These are phyloP conservation scores for Arthroderma uncinatum DNA, from an alignment of 2,329 filamentous ascomycete species.

Conservation along the genomic window DNA sequence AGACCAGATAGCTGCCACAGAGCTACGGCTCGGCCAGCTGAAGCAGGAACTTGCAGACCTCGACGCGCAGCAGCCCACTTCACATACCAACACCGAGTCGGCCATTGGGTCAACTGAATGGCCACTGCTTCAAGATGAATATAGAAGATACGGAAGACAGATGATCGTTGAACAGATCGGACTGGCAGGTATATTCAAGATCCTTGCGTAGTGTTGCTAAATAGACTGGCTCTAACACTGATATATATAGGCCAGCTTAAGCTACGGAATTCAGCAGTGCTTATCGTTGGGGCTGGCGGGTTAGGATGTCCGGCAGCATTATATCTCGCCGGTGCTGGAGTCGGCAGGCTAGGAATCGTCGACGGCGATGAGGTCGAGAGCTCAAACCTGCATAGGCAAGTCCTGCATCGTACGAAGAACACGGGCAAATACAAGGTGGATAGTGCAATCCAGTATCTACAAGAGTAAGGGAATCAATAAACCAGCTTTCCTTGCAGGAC, in stretches of 20 bases:
- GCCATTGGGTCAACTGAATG: slow-evolving; percentile 38
- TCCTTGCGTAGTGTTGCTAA: too few species aligned
- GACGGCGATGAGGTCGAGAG: slow-evolving; percentile 81
- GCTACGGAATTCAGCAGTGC: slow-evolving; percentile 57
- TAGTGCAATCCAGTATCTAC: slow-evolving; percentile 55
- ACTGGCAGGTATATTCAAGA: slow-evolving; percentile 47
- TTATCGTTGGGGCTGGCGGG: slow-evolving; percentile 79
- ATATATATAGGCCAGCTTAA: slow-evolving; percentile 55
- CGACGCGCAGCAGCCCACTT: not conserved
- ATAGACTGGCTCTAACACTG: not conserved
- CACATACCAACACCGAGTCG: not conserved
- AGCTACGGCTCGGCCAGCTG: slow-evolving; percentile 26
- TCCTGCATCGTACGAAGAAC: slow-evolving; percentile 61
- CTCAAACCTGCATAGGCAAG: slow-evolving; percentile 87
- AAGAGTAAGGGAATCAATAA: slow-evolving; percentile 34
- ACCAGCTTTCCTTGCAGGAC: not conserved
- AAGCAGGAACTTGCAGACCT: slow-evolving; percentile 25
- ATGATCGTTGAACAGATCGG: slow-evolving; percentile 79
- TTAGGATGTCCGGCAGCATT: slow-evolving; percentile 82
- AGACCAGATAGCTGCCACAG: slow-evolving; percentile 28
- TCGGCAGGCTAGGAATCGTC: slow-evolving; percentile 71
- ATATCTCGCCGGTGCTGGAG: slow-evolving; percentile 84
- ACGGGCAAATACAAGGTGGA: slow-evolving; percentile 71
- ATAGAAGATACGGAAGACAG: slow-evolving; percentile 78
- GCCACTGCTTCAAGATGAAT: slow-evolving; percentile 63